These are phyloP conservation scores for Fusarium euwallaceae DNA, from an alignment of 2,329 filamentous ascomycete species.

Conservation along the genomic window DNA sequence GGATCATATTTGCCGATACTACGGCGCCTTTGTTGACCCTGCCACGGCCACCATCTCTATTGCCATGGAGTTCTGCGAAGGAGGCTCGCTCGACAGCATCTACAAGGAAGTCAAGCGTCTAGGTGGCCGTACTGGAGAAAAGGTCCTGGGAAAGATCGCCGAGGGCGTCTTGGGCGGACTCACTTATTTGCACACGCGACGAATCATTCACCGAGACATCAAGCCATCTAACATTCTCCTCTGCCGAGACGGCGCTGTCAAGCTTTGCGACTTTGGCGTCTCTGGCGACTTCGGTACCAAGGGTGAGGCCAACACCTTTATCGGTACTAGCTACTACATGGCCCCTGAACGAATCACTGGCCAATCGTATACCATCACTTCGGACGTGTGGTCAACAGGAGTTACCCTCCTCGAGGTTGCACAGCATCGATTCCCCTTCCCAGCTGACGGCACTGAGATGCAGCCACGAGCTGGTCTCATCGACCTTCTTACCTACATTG, in stretches of 20 bases:
- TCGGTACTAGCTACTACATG: slow-evolving; percentile 99
- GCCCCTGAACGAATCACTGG: slow-evolving; percentile 97
- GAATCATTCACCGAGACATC: slow-evolving; percentile 99
- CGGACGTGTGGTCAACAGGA: slow-evolving; percentile 97
- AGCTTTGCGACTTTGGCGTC: slow-evolving; percentile 98
- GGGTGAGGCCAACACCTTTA: slow-evolving; percentile 98
- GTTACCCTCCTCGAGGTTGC: slow-evolving; percentile 99
- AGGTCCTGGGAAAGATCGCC: slow-evolving; percentile 95
- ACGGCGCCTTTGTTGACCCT: slow-evolving; percentile 95
- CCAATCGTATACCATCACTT: slow-evolving; percentile 98
- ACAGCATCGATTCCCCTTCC: slow-evolving; percentile 98
- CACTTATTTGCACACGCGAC: slow-evolving; percentile 93
- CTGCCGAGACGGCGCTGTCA: slow-evolving; percentile 92
- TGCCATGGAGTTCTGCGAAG: slow-evolving; percentile 99
- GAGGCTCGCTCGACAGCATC: slow-evolving; percentile 94
- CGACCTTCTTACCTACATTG: slow-evolving; percentile 96
- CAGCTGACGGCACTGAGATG: slow-evolving; percentile 95
- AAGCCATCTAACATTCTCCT: slow-evolving; percentile 98
- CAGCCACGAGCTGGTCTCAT: slow-evolving; percentile 93
- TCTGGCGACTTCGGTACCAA: slow-evolving; percentile 98
- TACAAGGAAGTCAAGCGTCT: slow-evolving; percentile 98
- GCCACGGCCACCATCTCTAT: slow-evolving; percentile 98
- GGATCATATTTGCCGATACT: slow-evolving; percentile 96
- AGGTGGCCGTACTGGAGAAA: slow-evolving; percentile 94
- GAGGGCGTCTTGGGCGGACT: slow-evolving; percentile 94